Base-by-base conservation (phyloP, 306 rosid genomes). In the Sesbania bispinosa region DNA sequence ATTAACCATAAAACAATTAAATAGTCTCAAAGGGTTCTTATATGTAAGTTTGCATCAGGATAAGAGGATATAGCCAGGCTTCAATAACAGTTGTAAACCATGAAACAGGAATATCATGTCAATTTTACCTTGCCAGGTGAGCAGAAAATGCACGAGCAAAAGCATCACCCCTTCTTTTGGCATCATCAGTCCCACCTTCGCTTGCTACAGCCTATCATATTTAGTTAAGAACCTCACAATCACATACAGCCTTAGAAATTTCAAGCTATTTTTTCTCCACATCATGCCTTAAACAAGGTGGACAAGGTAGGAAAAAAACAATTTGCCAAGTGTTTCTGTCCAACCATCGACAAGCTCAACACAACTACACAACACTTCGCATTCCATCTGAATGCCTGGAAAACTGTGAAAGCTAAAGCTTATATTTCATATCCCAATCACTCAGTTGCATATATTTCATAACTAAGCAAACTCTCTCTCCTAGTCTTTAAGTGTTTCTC, bases 121-220 rank as follows among this genome's bases (percentile, higher is more conserved):
- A 21, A 59, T 14, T 39, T 53, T 85, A 91, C 97, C 97, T 84
- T 20, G 89, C 79, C 82, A 91, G 79, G 76, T 88, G 97, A 6
- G 90, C 97, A 75, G 95, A 86, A 82, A 91, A 88, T 14, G 97
- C 97, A 45, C 78, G 86, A 70, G 90, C 90, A 78, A 91, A 91
- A 72, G 97, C 97, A 60, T 88, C 88, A 14, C 96, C 97, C 78
- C 97, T 86, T 83, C 92, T 85, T 80, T 91, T 86, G 61, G 97
- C 96, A 85, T 91, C 96, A 55, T 91, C 96, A 8, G 90, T 88
- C 71, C 97, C 89, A 52, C 96, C 97, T 83, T 91, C 97, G 63
- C 96, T 91, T 70, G 97, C 97, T 62, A 91, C 97, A 20, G 97
- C 97, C 97, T 91, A 69, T 26, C 78, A 86, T 46, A 62, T 62